Evolutionary conservation across 2,329 filamentous ascomycete species (phyloP).

Genomic region (Alternaria novae-zelandiae): DNA sequence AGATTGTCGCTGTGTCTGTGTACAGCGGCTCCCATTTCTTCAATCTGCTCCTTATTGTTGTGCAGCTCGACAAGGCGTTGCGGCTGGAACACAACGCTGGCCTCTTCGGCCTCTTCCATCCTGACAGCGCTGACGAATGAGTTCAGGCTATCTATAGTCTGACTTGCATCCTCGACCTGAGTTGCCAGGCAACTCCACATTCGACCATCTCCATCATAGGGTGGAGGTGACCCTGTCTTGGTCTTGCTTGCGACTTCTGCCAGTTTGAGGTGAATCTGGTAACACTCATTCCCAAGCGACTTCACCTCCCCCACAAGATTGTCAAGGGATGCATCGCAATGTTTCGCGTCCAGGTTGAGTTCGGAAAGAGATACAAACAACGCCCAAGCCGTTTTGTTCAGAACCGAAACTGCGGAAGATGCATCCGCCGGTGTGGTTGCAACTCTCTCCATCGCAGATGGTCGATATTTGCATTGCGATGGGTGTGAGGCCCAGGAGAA

Average conservation of each 20-base stretch:
- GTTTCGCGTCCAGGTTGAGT: constrained; percentile 13
- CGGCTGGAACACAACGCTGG: constrained; percentile 4
- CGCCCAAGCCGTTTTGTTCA: constrained; percentile 26
- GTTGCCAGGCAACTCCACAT: constrained; percentile 22
- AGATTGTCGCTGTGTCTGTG: constrained; percentile 24
- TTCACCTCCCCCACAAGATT: constrained; percentile 22
- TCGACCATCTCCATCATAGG: constrained; percentile 11
- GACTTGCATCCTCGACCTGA: constrained; percentile 19
- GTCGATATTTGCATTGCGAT: neutral
- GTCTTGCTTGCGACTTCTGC: constrained; percentile 14
- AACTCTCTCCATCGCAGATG: constrained; percentile 8
- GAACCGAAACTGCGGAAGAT: constrained; percentile 15
- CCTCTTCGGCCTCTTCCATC: neutral
- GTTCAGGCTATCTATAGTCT: constrained; percentile 19
- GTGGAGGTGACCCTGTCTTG: neutral
- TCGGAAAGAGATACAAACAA: constrained; percentile 23
- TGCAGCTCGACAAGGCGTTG: constrained; percentile 14
- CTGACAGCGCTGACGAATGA: constrained; percentile 14
- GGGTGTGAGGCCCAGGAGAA: neutral
- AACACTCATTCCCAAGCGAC: constrained; percentile 26
- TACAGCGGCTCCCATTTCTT: constrained; percentile 3
- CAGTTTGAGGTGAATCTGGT: constrained; percentile 25
- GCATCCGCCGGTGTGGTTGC: constrained; percentile 6
- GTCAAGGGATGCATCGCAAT: constrained; percentile 12
- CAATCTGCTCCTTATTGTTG: neutral